Conservation (phyloP, 805 yeast species). For the Candida verbasci region DNA sequence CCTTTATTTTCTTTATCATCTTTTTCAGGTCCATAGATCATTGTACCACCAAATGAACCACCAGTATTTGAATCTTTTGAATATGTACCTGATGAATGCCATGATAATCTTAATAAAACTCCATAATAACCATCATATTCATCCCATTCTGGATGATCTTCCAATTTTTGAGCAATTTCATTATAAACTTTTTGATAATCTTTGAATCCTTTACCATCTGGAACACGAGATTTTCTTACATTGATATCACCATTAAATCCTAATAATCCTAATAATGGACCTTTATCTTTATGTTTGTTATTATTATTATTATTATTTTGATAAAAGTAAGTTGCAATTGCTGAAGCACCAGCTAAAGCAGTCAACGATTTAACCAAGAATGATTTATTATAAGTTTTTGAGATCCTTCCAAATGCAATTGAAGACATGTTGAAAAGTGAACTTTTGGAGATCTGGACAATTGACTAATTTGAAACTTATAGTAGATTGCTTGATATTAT, state of each 20-base stretch:
- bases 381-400: slow-evolving; percentile 4
- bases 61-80: slow-evolving; percentile 23
- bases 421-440: slow-evolving; percentile 8
- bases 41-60: slow-evolving; percentile 36
- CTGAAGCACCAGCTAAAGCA: slow-evolving; percentile 22
- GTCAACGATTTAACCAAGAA: slow-evolving; percentile 6
- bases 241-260: slow-evolving; percentile 19
- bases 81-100: slow-evolving; percentile 37
- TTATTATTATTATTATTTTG: slow-evolving; percentile 10
- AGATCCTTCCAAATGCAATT: slow-evolving; percentile 9
- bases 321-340: slow-evolving; percentile 16
- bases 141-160: slow-evolving; percentile 40
- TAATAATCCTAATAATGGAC: slow-evolving; percentile 10
- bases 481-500: background rate
- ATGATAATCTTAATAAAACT: slow-evolving; percentile 31
- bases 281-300: slow-evolving; percentile 4
- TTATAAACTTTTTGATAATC: slow-evolving; percentile 68
- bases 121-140: slow-evolving; percentile 37
- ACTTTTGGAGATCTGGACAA: background rate
- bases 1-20: slow-evolving; percentile 55
- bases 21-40: slow-evolving; percentile 29
- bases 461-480: too few species aligned
- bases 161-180: slow-evolving; percentile 62
- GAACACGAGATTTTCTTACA: slow-evolving; percentile 28
- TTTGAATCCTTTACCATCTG: slow-evolving; percentile 32